Evolutionary conservation across 1,284 basidiomycete species (phyloP).

Genomic region (Coniferiporia weirii): DNA sequence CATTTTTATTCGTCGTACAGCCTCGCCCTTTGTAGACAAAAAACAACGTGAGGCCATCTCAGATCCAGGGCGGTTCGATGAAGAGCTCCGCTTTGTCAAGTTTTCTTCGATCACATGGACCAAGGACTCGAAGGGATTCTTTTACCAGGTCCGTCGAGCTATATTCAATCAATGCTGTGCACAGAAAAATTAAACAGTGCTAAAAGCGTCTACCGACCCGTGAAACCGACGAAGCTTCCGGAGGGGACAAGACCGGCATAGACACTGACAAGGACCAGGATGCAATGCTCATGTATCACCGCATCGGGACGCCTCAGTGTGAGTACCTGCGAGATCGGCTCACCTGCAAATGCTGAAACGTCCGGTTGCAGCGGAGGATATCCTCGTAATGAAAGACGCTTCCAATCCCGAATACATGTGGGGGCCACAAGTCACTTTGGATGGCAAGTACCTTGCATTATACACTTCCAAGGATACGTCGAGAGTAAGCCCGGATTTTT

Average conservation of each 20-base stretch:
- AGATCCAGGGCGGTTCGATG: constrained; percentile 50
- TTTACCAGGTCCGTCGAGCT: constrained; percentile 59
- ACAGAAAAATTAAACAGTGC: not conserved
- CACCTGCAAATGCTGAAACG: not conserved
- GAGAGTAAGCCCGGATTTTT: constrained; percentile 37
- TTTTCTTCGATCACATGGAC: constrained; percentile 72
- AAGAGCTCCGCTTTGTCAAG: constrained; percentile 72
- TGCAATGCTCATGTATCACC: constrained; percentile 74
- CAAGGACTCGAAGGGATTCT: constrained; percentile 74
- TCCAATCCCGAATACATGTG: constrained; percentile 68
- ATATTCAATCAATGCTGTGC: not conserved
- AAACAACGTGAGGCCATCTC: constrained; percentile 35
- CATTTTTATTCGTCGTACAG: constrained; percentile 61
- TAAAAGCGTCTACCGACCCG: constrained; percentile 55
- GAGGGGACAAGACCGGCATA: constrained; percentile 53
- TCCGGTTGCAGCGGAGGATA: constrained; percentile 50
- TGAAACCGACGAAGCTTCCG: constrained; percentile 42
- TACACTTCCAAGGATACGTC: constrained; percentile 57
- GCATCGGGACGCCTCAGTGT: constrained; percentile 66
- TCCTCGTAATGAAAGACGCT: constrained; percentile 59
- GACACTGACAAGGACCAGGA: constrained; percentile 62
- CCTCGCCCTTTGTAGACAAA: constrained; percentile 45
- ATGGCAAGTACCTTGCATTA: constrained; percentile 61
- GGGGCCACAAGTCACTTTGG: constrained; percentile 46
- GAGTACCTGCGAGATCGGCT: constrained; percentile 20